These are phyloP conservation scores for Plasmopara viticola DNA, from an alignment of 352 stramenopile species.

Conservation along the genomic window DNA sequence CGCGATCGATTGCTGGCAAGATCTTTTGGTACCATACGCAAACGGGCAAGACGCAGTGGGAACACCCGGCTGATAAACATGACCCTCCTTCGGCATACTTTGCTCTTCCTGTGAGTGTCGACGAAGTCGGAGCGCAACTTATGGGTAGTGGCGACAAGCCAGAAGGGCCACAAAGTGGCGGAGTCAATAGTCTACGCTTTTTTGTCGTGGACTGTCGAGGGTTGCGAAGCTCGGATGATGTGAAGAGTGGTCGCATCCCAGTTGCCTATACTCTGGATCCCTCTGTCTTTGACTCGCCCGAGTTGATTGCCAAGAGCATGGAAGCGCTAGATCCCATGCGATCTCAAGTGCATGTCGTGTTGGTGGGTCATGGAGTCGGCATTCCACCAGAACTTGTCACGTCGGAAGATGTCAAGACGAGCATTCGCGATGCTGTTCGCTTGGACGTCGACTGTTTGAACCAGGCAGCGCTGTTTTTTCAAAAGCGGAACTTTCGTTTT, in stretches of 20 bases:
- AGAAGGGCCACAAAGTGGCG: constrained; percentile 17
- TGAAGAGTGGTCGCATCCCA: constrained; percentile 74
- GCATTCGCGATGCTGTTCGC: constrained; percentile 65
- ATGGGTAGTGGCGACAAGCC: constrained; percentile 51
- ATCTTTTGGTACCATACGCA: constrained; percentile 75
- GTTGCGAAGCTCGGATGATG: constrained; percentile 65
- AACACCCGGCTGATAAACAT: constrained; percentile 60
- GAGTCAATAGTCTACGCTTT: constrained; percentile 32
- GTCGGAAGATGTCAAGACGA: constrained; percentile 64
- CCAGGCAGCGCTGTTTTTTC: constrained; percentile 71
- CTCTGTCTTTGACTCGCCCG: constrained; percentile 72
- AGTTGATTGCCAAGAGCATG: constrained; percentile 70
- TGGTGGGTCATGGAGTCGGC: constrained; percentile 66
- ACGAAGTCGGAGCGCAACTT: constrained; percentile 59
- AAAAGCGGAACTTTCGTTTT: constrained; percentile 80
- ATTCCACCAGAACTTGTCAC: constrained; percentile 54
- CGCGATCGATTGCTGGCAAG: constrained; percentile 61
- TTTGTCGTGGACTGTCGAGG: constrained; percentile 77
- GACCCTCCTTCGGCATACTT: constrained; percentile 56
- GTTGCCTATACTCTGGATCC: constrained; percentile 71
- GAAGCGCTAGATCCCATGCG: constrained; percentile 65
- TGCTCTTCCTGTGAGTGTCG: constrained; percentile 55
- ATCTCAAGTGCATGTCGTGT: constrained; percentile 64
- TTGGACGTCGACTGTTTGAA: constrained; percentile 66
- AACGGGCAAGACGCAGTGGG: constrained; percentile 75